A percentile compares a stretch with the other conserved stretches of the same genome.
Conservation (phyloP, 306 rosid genomes). For the Vigna nakashimae region DNA sequence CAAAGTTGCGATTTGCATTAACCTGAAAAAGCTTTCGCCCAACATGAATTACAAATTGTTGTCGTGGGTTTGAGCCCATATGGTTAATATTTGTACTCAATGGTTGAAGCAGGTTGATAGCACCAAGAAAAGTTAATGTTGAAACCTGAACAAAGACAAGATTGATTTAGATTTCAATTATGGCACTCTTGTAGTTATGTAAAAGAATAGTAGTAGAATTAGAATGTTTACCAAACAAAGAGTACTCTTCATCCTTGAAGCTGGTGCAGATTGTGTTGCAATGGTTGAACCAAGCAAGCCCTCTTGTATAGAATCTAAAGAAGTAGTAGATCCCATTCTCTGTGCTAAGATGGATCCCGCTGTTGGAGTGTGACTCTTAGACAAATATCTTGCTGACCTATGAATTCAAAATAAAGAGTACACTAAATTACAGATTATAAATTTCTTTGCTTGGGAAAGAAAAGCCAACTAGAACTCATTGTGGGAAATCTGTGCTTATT, state of each 20-base stretch:
- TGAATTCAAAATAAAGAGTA: constrained; percentile 38
- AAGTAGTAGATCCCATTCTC: constrained; percentile 48
- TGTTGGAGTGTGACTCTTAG: constrained; percentile 73
- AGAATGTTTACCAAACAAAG: constrained; percentile 69
- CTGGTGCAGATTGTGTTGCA: constrained; percentile 55
- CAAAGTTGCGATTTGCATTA: constrained; percentile 34
- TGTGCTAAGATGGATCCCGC: constrained; percentile 65
- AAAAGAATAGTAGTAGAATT: constrained; percentile 31
- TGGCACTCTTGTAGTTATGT: constrained; percentile 16
- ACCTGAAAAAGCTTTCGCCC: constrained; percentile 87
- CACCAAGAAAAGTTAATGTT: constrained; percentile 63
- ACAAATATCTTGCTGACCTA: constrained; percentile 89
- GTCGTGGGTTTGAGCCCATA: constrained; percentile 48
- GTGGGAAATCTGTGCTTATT: constrained; percentile 25
- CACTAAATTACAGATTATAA: constrained; percentile 29
- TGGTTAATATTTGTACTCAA: constrained; percentile 46
- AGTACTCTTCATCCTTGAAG: constrained; percentile 57
- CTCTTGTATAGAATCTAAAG: constrained; percentile 53
- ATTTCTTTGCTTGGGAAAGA: constrained; percentile 19
- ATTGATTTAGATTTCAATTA: constrained; percentile 26
- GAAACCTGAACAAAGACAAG: constrained; percentile 60
- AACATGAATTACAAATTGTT: constrained; percentile 67
- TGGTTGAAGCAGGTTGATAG: constrained; percentile 54
- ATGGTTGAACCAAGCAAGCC: constrained; percentile 63
- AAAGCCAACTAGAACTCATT: not conserved